Evolutionary conservation across 78 protist species (phyloP), one percentile per base, ranked within the genome.

Genomic region (Chrysochromulina parva): DNA sequence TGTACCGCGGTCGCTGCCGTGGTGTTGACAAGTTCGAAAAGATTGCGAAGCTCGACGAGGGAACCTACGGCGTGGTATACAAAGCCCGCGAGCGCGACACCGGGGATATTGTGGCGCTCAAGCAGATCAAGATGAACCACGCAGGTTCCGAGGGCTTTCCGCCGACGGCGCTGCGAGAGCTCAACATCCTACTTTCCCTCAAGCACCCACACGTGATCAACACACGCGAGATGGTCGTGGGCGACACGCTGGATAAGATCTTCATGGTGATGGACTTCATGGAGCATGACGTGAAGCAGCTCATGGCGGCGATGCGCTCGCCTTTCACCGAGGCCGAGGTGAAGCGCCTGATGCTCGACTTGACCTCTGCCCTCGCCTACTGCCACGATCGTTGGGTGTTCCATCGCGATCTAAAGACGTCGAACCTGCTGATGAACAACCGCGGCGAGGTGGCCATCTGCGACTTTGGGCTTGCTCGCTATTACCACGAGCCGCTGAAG

Each of bases 251-350:
- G 9, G 52, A 19, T 55, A 26, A 59, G 59, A 6, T 92, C 28
- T 92, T 87, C 87, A 90, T 92, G 94, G 94, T 89, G 81, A 92
- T 92, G 94, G 94, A 92, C 88, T 92, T 19, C 54, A 85, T 92
- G 87, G 94, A 92, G 92, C 86, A 88, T 54, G 94, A 92, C 88
- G 52, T 92, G 19, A 69, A 73, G 58, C 28, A 54, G 20, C 88
- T 92, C 9, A 89, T 92, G 94, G 69, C 26, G n/a, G 20, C 47
- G 52, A 69, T 82, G 88, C 69, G 24, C 20, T 26, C 76, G n/a
- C 86, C 90, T 17, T 88, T 80, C 73, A 24, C 69, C 7, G 62
- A 65, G 53, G 69, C 91, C 14, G 91, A 92, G 78, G 90, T 91
- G 57, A 62, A 85, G 74, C 57, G 62, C 28, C 60, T 54, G 19